Conservation (phyloP, 2,329 filamentous ascomycete genomes). For the Scedosporium apiospermum region DNA sequence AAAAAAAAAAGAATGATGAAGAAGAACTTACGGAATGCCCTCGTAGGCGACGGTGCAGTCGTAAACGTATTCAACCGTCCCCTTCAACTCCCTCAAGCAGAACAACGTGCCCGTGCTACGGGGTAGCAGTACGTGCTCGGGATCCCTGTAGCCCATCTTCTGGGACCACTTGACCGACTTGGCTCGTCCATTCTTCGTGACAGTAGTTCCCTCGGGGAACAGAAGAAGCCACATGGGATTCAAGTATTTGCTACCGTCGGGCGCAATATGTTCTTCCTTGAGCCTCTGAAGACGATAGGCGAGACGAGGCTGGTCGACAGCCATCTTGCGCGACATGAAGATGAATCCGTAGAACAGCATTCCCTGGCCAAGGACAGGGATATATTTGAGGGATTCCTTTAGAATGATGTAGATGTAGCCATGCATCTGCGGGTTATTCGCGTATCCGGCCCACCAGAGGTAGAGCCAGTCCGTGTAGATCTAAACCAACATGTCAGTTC, state of each 20-base stretch:
- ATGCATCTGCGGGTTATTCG: slow-evolving; percentile 63
- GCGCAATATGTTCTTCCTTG: slow-evolving; percentile 44
- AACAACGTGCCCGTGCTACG: slow-evolving; percentile 74
- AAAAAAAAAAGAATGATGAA: neutral
- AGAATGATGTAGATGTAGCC: slow-evolving; percentile 85
- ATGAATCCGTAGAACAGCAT: slow-evolving; percentile 87
- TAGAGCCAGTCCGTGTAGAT: slow-evolving; percentile 91
- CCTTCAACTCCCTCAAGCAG: slow-evolving; percentile 65
- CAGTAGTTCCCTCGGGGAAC: slow-evolving; percentile 81
- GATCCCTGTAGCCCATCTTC: slow-evolving; percentile 64
- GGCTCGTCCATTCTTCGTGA: slow-evolving; percentile 58
- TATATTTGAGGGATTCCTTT: slow-evolving; percentile 75
- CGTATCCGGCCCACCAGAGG: slow-evolving; percentile 90
- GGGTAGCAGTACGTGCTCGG: slow-evolving; percentile 66
- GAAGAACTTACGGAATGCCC: slow-evolving; percentile 67
- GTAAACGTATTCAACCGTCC: slow-evolving; percentile 72
- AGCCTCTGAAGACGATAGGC: slow-evolving; percentile 64
- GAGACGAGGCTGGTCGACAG: slow-evolving; percentile 66
- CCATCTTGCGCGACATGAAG: slow-evolving; percentile 86
- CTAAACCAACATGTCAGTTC: slow-evolving; percentile 22
- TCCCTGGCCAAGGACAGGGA: slow-evolving; percentile 70
- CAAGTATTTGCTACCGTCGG: slow-evolving; percentile 43
- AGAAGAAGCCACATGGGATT: slow-evolving; percentile 87
- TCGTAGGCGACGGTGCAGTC: slow-evolving; percentile 96
- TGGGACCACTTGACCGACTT: slow-evolving; percentile 68